Evolutionary conservation across 208 protist species (phyloP), one percentile per base, ranked within the genome.

Genomic region (Trypanosoma congolense): DNA sequence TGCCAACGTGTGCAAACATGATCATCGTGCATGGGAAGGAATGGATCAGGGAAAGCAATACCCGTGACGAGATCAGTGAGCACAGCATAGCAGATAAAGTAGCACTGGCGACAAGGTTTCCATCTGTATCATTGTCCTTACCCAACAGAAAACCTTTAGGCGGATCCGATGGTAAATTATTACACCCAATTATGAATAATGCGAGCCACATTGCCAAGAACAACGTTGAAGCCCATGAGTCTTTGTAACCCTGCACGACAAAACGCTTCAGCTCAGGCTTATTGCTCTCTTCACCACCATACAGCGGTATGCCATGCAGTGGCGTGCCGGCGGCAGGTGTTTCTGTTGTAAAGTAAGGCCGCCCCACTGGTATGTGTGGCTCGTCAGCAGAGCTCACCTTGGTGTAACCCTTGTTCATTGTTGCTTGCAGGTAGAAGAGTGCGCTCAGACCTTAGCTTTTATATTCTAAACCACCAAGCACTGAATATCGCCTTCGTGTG

Each of bases 221-320:
- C 21, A 83, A 28, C 0, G 80, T 47, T 31, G 70, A 73, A 8
- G 83, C 83, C 81, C 83, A 90, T 12, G 90, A 35, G 57, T 95
- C 87, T 16, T 79, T 61, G 56, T 45, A 89, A 45, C 83, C 83
- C 21, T 54, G 43, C 45, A 76, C 70, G 14, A 73, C 72, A 53
- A 93, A 93, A 28, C 81, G 81, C 0, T 43, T 65, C 24, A 93
- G 71, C 44, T 75, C 64, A 4, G 80, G 68, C 21, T 75, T 64
- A 9, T 53, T 54, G 18, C 36, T 24, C 2, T 57, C 56, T 4
- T 79, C 73, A 19, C 75, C 63, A 2, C 61, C 50, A 57, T 88
- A 92, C 14, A 92, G 65, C 5, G 77, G 81, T 22, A 65, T 63
- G 31, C 85, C 85, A 21, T 75, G 69, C 22, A 65, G 73, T 6